Conservation (phyloP, 768 basidiomycete species). For the Pleurotus salmoneostramineus region DNA sequence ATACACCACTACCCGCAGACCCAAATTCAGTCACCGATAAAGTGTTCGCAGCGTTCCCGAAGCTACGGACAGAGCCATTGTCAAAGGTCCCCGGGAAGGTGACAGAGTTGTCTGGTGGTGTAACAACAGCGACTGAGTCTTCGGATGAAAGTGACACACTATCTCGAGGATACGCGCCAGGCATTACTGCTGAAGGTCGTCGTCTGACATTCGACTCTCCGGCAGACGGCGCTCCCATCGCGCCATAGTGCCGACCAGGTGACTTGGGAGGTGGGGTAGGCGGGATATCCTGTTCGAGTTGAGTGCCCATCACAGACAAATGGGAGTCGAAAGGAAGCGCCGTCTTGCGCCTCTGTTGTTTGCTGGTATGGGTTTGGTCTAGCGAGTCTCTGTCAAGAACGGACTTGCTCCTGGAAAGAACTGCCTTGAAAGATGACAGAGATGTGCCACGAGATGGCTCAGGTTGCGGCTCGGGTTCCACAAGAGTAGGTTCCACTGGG, state of each 20-base stretch:
- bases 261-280: conserved; percentile 50
- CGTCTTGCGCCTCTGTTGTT: conserved; percentile 3
- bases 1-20: conserved; percentile 18
- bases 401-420: neutral
- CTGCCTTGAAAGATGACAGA: conserved; percentile 1
- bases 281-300: conserved; percentile 16
- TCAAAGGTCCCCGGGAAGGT: conserved; percentile 20
- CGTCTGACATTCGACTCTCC: conserved; percentile 20
- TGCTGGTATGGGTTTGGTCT: neutral
- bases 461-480: neutral
- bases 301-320: conserved; percentile 4
- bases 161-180: conserved; percentile 43
- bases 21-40: conserved; percentile 29
- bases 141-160: conserved; percentile 63
- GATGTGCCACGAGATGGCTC: neutral
- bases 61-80: neutral
- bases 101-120: conserved; percentile 47
- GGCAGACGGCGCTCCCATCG: conserved; percentile 43
- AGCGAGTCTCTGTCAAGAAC: neutral
- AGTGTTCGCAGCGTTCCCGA: conserved; percentile 15
- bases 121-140: conserved; percentile 57
- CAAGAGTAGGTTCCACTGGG: neutral
- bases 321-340: neutral
- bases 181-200: conserved; percentile 22
- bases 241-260: conserved; percentile 45